Evolutionary conservation across 2,329 filamentous ascomycete species (phyloP).

Genomic region (Balansia obtecta): DNA sequence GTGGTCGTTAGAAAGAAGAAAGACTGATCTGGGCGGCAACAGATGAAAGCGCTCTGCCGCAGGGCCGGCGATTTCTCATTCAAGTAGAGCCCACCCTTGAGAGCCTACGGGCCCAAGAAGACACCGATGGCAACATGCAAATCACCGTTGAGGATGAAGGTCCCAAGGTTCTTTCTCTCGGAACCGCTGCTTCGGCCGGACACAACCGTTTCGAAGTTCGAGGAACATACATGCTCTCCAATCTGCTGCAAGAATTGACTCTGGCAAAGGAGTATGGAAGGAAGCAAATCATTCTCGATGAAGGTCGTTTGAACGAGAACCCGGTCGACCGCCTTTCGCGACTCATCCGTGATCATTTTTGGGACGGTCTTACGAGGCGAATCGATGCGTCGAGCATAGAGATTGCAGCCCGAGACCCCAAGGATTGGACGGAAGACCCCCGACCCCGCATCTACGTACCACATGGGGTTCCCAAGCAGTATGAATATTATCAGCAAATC

Average conservation of each 20-base stretch:
- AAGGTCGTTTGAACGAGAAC: slow-evolving; percentile 86
- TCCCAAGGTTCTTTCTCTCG: slow-evolving; percentile 78
- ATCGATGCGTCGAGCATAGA: slow-evolving; percentile 86
- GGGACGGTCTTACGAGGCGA: slow-evolving; percentile 77
- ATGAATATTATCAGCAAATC: slow-evolving; percentile 76
- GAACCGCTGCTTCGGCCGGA: slow-evolving; percentile 75
- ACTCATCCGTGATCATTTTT: slow-evolving; percentile 82
- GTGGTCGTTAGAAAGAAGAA: neutral
- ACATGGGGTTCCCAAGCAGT: slow-evolving; percentile 70
- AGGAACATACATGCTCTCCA: slow-evolving; percentile 95
- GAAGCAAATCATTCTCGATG: slow-evolving; percentile 82
- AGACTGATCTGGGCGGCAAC: neutral
- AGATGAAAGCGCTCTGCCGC: slow-evolving; percentile 62
- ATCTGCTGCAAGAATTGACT: slow-evolving; percentile 86
- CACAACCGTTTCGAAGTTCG: slow-evolving; percentile 82
- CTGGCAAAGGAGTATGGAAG: slow-evolving; percentile 84
- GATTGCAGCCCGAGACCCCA: slow-evolving; percentile 76
- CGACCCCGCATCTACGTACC: slow-evolving; percentile 89
- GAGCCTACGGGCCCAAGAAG: slow-evolving; percentile 70
- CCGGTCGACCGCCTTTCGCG: slow-evolving; percentile 79
- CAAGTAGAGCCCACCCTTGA: slow-evolving; percentile 76
- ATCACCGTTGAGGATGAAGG: slow-evolving; percentile 96
- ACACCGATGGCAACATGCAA: slow-evolving; percentile 88
- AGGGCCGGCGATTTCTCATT: slow-evolving; percentile 67
- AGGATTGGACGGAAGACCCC: slow-evolving; percentile 88